Evolutionary conservation across 352 stramenopile species (phyloP).

Genomic region (Phytophthora parvispora): DNA sequence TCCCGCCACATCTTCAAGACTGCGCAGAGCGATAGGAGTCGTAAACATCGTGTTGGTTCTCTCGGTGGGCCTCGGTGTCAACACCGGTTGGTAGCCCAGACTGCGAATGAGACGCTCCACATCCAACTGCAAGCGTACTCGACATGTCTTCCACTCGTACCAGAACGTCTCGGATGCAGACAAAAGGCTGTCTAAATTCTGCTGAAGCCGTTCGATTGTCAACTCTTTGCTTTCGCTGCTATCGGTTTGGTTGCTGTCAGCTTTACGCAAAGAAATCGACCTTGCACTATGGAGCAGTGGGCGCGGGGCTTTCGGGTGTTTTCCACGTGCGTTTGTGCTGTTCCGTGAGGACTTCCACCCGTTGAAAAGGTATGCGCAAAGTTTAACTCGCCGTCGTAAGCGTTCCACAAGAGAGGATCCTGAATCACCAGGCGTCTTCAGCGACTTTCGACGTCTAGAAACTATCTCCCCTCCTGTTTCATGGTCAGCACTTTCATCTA

Average conservation of each 20-base stretch:
- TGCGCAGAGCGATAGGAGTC: conserved; percentile 1
- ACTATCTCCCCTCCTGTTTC: neutral
- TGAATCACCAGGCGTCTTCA: conserved; percentile 3
- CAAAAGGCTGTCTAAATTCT: conserved; percentile 17
- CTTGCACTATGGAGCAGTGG: neutral
- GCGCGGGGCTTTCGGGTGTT: conserved; percentile 2
- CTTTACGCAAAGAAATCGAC: neutral
- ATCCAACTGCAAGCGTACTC: conserved; percentile 28
- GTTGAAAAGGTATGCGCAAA: conserved; percentile 37
- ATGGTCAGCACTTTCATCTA: neutral
- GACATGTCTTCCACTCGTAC: conserved; percentile 55
- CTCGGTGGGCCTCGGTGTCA: neutral
- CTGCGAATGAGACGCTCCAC: conserved; percentile 19
- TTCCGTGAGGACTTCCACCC: conserved; percentile 20
- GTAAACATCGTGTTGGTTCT: neutral
- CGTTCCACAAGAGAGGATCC: conserved; percentile 28
- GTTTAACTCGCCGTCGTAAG: conserved; percentile 30
- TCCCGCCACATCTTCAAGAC: conserved; percentile 12
- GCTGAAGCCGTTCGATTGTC: conserved; percentile 9
- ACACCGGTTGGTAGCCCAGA: conserved; percentile 21
- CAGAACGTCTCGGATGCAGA: conserved; percentile 44
- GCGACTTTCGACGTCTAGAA: conserved; percentile 6
- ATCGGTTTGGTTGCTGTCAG: neutral
- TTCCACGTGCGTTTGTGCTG: conserved; percentile 2
- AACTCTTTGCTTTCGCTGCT: conserved; percentile 13